phyloP scores from a whole-genome alignment of 192 early-diverging fungal species.

The Backusella tuberculispora region DNA sequence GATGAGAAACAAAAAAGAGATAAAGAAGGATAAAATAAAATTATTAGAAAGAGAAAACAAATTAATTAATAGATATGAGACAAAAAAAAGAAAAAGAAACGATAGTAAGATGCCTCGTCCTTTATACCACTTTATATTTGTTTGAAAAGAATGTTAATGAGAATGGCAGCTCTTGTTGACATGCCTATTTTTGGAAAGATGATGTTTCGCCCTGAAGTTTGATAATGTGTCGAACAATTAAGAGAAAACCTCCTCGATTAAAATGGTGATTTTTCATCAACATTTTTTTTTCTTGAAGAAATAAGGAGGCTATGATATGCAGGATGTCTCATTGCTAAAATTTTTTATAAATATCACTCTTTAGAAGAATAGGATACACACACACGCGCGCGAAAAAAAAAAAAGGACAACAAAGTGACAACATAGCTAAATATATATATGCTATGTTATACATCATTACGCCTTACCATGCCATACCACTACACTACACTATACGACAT shows the following conservation, averaged over 20 bases:
- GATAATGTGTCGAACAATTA: conserved; percentile 13
- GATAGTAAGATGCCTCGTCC: not conserved
- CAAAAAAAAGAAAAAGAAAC: not conserved
- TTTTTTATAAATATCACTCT: not conserved
- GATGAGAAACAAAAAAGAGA: not conserved
- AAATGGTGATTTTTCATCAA: conserved; percentile 15
- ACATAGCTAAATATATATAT: not conserved
- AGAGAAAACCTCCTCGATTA: not conserved
- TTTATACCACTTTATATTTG: not conserved
- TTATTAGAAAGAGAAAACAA: not conserved
- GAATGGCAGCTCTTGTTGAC: conserved; percentile 14
- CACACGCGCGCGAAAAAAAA: no score
- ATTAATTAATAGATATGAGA: conserved; percentile 2
- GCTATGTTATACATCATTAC: not conserved
- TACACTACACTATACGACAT: not conserved
- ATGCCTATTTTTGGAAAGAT: conserved; percentile 4
- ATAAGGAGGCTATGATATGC: not conserved
- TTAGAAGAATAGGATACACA: not conserved
- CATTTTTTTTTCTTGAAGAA: not conserved
- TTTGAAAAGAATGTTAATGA: conserved; percentile 14
- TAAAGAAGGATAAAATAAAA: not conserved
- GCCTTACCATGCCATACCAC: not conserved
- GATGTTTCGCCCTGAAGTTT: conserved; percentile 17
- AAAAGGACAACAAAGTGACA: conserved; percentile 14
- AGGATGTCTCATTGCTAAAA: not conserved